Conservation (phyloP, 495 filamentous ascomycete genomes). For the Trichoderma parareesei region DNA sequence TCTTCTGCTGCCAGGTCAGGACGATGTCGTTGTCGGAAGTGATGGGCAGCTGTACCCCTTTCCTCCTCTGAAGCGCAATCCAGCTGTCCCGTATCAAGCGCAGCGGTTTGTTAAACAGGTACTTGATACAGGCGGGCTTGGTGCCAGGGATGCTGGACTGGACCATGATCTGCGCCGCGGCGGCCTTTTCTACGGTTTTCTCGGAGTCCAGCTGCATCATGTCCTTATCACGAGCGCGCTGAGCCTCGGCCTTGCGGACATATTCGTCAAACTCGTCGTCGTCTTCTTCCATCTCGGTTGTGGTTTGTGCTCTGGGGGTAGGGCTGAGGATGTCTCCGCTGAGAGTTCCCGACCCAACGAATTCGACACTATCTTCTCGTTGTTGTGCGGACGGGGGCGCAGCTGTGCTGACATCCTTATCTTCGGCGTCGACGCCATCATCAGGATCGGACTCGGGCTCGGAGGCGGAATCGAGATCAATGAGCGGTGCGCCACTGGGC, state of each 20-base stretch:
- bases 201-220: neutral
- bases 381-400: neutral
- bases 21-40: neutral
- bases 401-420: neutral
- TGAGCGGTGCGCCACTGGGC: neutral
- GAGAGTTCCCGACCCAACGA: neutral
- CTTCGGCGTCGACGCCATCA: neutral
- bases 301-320: neutral
- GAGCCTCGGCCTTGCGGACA: constrained; percentile 8
- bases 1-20: constrained; percentile 9
- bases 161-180: constrained; percentile 5
- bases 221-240: constrained; percentile 1
- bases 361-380: neutral
- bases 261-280: constrained; percentile 8
- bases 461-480: neutral
- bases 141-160: constrained; percentile 5
- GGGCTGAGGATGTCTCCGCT: neutral
- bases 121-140: neutral
- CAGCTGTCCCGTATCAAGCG: constrained; percentile 8
- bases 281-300: neutral
- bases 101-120: constrained; percentile 2
- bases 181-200: neutral
- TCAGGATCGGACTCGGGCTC: neutral
- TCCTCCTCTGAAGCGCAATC: neutral
- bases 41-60: neutral